Base-by-base conservation (phyloP, 225 moss, liverwort and hornwort species). In the Rhytidiadelphus loreus region DNA sequence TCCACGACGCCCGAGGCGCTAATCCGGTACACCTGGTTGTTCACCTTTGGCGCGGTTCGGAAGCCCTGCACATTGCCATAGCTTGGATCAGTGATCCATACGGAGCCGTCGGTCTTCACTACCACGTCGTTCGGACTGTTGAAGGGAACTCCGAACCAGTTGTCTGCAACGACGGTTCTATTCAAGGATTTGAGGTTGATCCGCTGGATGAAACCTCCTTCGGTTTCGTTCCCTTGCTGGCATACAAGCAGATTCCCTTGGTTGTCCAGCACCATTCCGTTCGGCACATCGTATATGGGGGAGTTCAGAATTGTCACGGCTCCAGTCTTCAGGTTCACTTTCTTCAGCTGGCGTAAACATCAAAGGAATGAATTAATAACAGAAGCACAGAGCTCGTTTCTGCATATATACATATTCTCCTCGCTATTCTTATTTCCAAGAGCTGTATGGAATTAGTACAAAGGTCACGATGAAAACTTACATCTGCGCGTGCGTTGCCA, bases 21-120 rank as follows among this genome's bases (percentile, higher is more conserved):
- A 18, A 94, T 90, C 63, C 89, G 90, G 80, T 94, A 96, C 7
- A 96, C 88, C 57, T 95, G 95, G 85, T 93, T 94, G 73, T 96
- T 91, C 80, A 96, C 68, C 77, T 88, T 85, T 11, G 94, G 92
- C 35, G 85, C 57, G 26, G 48, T 58, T 64, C 91, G 83, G 77
- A 94, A 96, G 26, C 95, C 95, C 89, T 95, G 96, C 29, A 39
- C 91, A 53, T 57, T 91, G 75, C 92, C 95, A 77, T 96, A 95
- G 89, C 86, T 94, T 16, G 96, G 85, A 88, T 96, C 96, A 4
- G 96, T 95, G 88, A 96, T 73, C 96, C 96, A 95, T 18, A 94
- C 79, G 66, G 94, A 93, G 76, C 92, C 92, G 77, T 95, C 96
- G 59, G 81, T 87, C 55, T 94, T 92, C 58, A 93, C 94, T 37